Conservation (phyloP, 2,329 filamentous ascomycete genomes). For the Fusarium pseudoanthophilum region DNA sequence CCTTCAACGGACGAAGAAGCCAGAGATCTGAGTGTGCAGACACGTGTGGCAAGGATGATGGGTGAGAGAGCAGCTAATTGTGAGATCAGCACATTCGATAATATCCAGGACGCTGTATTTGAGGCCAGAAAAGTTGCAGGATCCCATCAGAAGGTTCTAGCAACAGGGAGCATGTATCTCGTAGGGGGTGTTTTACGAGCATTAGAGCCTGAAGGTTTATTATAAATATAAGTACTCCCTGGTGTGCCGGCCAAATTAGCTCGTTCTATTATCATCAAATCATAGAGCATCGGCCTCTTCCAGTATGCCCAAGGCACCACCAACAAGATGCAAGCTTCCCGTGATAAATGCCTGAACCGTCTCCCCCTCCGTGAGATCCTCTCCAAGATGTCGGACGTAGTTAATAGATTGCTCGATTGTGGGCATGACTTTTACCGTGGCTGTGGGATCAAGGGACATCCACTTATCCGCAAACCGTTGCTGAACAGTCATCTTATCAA, state of each 20-base stretch:
- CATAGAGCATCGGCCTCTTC: conserved; percentile 59
- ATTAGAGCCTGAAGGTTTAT: conserved; percentile 62
- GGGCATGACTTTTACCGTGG: conserved; percentile 59
- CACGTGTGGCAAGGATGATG: conserved; percentile 72
- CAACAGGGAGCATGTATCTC: conserved; percentile 87
- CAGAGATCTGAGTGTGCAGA: conserved; percentile 70
- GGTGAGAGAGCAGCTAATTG: conserved; percentile 60
- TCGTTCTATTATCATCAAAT: neutral
- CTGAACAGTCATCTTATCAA: conserved; percentile 64
- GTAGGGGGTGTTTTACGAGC: conserved; percentile 82
- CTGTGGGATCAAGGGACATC: conserved; percentile 58
- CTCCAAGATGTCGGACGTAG: conserved; percentile 53
- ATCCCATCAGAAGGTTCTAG: conserved; percentile 69
- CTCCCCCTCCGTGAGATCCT: conserved; percentile 46
- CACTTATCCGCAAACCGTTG: conserved; percentile 64
- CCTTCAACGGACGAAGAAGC: conserved; percentile 48
- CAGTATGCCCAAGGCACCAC: conserved; percentile 62
- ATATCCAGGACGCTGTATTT: conserved; percentile 76
- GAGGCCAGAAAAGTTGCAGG: conserved; percentile 58
- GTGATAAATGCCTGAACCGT: conserved; percentile 65
- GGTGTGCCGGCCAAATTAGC: neutral
- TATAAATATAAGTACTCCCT: conserved; percentile 47
- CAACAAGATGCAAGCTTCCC: conserved; percentile 72
- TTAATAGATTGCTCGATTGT: conserved; percentile 67
- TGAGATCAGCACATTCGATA: conserved; percentile 66